Percentiles rank a stretch among this genome's conserved stretches.
Conservation (phyloP, 2,329 filamentous ascomycete species). For the Erysiphe pulchra region DNA sequence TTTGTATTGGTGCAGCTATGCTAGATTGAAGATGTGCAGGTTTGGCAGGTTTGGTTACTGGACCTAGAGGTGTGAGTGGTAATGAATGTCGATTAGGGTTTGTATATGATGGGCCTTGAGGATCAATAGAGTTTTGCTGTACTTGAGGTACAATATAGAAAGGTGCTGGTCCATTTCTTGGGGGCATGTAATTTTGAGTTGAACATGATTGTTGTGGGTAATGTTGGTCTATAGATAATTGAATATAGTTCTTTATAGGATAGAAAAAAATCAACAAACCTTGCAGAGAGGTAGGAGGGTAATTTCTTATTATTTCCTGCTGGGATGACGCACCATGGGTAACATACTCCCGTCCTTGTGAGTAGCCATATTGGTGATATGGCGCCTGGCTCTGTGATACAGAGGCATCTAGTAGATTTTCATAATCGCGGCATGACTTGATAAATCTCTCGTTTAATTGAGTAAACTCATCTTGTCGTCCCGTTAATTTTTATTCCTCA, state of each 20-base stretch:
- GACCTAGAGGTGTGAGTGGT: not conserved
- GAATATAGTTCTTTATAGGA: not conserved
- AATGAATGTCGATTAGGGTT: not conserved
- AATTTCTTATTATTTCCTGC: slow-evolving; percentile 42
- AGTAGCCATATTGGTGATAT: slow-evolving; percentile 36
- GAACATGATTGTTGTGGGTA: slow-evolving; percentile 23
- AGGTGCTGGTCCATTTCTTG: slow-evolving; percentile 26
- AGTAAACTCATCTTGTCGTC: slow-evolving; percentile 64
- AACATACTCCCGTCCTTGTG: slow-evolving; percentile 15
- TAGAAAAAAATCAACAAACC: slow-evolving; percentile 8
- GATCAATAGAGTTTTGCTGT: slow-evolving; percentile 11
- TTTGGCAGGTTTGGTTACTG: not conserved
- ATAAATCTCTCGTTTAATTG: slow-evolving; percentile 99
- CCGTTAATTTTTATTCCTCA: no score
- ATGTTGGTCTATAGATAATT: slow-evolving; percentile 12
- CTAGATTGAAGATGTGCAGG: not conserved
- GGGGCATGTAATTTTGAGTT: slow-evolving; percentile 29
- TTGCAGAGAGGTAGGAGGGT: slow-evolving; percentile 27
- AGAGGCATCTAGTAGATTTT: slow-evolving; percentile 79
- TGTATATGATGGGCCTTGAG: not conserved
- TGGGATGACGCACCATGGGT: slow-evolving; percentile 15
- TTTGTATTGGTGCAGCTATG: slow-evolving; percentile 13
- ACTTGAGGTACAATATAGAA: slow-evolving; percentile 33
- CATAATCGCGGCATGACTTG: slow-evolving; percentile 90
- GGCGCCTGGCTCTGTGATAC: slow-evolving; percentile 83